Conservation (phyloP, 129 eudicot genomes). For the Flaveria linearis region DNA sequence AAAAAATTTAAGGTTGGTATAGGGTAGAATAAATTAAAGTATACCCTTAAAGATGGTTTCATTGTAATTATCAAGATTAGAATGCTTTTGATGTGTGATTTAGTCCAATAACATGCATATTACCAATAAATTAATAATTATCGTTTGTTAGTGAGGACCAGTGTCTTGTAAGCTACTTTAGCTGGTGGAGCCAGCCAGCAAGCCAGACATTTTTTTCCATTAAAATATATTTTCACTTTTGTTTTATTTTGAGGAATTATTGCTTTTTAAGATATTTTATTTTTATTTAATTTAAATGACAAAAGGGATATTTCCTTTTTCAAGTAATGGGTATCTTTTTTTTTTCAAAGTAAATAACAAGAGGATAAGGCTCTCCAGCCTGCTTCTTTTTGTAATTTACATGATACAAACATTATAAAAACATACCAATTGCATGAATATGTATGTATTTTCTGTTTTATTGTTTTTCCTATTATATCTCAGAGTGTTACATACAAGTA, state of each 20-base stretch:
- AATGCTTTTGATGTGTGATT: constrained; percentile 24
- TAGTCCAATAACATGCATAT: constrained; percentile 18
- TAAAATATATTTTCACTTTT: neutral
- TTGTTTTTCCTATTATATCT: neutral
- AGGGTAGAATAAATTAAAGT: neutral
- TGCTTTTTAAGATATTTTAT: constrained; percentile 10
- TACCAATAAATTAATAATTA: constrained; percentile 20
- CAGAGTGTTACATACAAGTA: neutral
- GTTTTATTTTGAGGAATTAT: constrained; percentile 12
- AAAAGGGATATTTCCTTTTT: constrained; percentile 9
- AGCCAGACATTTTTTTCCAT: constrained; percentile 19
- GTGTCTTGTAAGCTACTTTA: constrained; percentile 31
- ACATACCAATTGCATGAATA: no score
- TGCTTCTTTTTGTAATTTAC: neutral
- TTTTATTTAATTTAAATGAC: neutral
- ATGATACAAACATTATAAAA: neutral
- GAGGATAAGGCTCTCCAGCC: constrained; percentile 29
- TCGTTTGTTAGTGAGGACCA: constrained; percentile 28
- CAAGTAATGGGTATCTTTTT: constrained; percentile 17
- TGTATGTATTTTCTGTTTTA: no score
- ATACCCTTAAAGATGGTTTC: constrained; percentile 17
- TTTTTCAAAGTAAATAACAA: constrained; percentile 21
- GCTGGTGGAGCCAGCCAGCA: constrained; percentile 23
- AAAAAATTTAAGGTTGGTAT: constrained; percentile 1
- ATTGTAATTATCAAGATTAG: constrained; percentile 29